Base-by-base conservation (phyloP, 2,329 filamentous ascomycete genomes). In the Metarhizium sp. region DNA sequence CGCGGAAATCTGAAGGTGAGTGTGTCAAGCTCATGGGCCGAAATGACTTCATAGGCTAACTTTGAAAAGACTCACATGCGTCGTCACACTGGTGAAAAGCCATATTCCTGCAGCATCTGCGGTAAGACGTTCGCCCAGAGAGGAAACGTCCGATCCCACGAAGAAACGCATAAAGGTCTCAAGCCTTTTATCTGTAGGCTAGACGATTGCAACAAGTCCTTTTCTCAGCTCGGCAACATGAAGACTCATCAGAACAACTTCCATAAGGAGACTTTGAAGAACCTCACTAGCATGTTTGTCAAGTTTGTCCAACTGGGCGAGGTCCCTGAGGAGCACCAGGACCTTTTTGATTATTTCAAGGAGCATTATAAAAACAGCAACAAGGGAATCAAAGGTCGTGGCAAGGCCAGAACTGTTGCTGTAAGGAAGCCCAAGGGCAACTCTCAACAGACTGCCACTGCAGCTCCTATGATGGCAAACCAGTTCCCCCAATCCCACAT, bases 161-260 rank as follows among this genome's bases (percentile, higher is more conserved):
- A 86, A 73, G 87, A 88, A 63, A 90, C 89, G 2, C 92, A 96
- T 70, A 79, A 85, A 58, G 80, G 85, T 49, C 78, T 82, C 42
- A 95, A 94, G 71, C 88, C 86, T 1, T 96, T 87, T 67, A 80
- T 82, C 34, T 97, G 92, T 72, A 84, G 81, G 58, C 78, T 96
- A 7, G 90, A 95, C 62, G 79, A 84, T 58, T 97, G 92, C 73
- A 83, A 84, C 58, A 96, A 96, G 74, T 80, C 85, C 47, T 96
- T 96, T 67, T 95, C 90, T 0, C 89, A 95, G 62, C 80, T 92
- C 1, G 92, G 92, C 8, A 96, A 96, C 66, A 80, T 96, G 62
- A 97, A 97, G 86, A 89, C 87, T 2, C 92, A 97, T 66, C 90
- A 95, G 71, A 96, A 96, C 74, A 92, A 92, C 66, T 96, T 95